phyloP scores from a whole-genome alignment of 352 stramenopile genomes.

The Pythium phragmitis region DNA sequence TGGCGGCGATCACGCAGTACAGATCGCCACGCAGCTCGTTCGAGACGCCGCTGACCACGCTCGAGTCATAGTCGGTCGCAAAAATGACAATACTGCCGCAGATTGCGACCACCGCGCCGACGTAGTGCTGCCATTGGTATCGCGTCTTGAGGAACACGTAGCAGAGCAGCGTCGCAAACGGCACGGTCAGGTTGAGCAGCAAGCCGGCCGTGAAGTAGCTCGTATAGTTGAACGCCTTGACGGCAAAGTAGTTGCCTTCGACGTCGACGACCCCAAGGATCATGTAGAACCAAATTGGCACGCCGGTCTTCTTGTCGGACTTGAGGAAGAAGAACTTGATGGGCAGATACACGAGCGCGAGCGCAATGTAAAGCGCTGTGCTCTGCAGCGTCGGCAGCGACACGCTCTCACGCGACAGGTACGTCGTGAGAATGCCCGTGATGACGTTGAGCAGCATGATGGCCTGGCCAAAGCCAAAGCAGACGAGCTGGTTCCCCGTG shows the following conservation, averaged over 20 bases:
- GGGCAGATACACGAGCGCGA: slow-evolving; percentile 46
- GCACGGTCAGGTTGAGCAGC: slow-evolving; percentile 69
- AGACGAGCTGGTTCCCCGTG: slow-evolving; percentile 39
- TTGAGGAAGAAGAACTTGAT: slow-evolving; percentile 41
- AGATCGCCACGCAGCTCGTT: slow-evolving; percentile 51
- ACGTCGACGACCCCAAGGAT: slow-evolving; percentile 58
- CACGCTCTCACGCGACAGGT: slow-evolving; percentile 48
- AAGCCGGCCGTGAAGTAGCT: slow-evolving; percentile 67
- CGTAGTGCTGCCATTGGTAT: slow-evolving; percentile 54
- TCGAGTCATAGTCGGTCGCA: slow-evolving; percentile 50
- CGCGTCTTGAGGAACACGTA: slow-evolving; percentile 68
- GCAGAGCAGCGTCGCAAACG: slow-evolving; percentile 66
- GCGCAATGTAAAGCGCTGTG: slow-evolving; percentile 52
- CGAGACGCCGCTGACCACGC: slow-evolving; percentile 25
- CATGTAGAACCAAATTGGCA: slow-evolving; percentile 64
- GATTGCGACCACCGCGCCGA: slow-evolving; percentile 42
- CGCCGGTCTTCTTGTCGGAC: slow-evolving; percentile 26
- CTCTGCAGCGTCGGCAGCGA: slow-evolving; percentile 63
- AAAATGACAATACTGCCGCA: slow-evolving; percentile 58
- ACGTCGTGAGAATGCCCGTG: slow-evolving; percentile 58
- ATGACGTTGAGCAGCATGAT: slow-evolving; percentile 67
- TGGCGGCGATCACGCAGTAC: slow-evolving; percentile 58
- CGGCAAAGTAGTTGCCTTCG: slow-evolving; percentile 69
- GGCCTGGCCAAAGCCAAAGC: slow-evolving; percentile 64
- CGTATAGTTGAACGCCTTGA: slow-evolving; percentile 72